Evolutionary conservation across 2,329 filamentous ascomycete genomes (phyloP).

Genomic region (Colletotrichum eremochloae): DNA sequence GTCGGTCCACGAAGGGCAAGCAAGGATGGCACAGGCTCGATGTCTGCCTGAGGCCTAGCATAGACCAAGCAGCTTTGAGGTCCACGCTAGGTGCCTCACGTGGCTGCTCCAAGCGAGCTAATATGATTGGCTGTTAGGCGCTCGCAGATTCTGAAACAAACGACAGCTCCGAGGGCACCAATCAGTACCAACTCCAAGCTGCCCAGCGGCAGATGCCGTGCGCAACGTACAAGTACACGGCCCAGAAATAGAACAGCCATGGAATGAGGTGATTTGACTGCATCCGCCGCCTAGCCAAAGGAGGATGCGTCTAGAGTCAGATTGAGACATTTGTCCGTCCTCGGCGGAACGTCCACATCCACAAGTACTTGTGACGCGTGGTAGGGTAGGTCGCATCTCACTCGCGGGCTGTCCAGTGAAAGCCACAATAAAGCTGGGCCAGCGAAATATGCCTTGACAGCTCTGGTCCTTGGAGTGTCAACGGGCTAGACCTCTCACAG

Average conservation of each 20-base stretch:
- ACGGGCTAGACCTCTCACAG: constrained; percentile 30
- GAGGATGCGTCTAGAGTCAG: neutral
- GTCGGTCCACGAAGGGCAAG: constrained; percentile 25
- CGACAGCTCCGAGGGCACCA: constrained; percentile 44
- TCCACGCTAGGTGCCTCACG: neutral
- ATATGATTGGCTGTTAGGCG: constrained; percentile 49
- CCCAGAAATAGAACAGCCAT: constrained; percentile 41
- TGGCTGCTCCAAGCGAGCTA: neutral
- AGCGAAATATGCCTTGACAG: constrained; percentile 20
- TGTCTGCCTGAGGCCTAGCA: constrained; percentile 12
- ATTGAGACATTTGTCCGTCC: constrained; percentile 4
- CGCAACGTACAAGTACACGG: neutral
- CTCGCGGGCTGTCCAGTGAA: neutral
- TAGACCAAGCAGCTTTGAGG: neutral
- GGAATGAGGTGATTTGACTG: constrained; percentile 18
- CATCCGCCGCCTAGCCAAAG: constrained; percentile 9
- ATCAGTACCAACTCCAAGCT: constrained; percentile 5
- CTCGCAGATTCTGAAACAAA: constrained; percentile 55
- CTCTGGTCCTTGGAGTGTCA: constrained; percentile 13
- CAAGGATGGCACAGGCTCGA: constrained; percentile 22
- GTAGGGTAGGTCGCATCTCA: neutral
- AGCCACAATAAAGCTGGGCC: neutral
- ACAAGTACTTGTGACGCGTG: too few species aligned
- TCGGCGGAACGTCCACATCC: neutral
- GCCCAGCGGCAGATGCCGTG: constrained; percentile 25